Percentiles rank a stretch among this genome's conserved stretches.
Conservation (phyloP, 1,284 basidiomycete species). For the Stygiomarasmius scandens region DNA sequence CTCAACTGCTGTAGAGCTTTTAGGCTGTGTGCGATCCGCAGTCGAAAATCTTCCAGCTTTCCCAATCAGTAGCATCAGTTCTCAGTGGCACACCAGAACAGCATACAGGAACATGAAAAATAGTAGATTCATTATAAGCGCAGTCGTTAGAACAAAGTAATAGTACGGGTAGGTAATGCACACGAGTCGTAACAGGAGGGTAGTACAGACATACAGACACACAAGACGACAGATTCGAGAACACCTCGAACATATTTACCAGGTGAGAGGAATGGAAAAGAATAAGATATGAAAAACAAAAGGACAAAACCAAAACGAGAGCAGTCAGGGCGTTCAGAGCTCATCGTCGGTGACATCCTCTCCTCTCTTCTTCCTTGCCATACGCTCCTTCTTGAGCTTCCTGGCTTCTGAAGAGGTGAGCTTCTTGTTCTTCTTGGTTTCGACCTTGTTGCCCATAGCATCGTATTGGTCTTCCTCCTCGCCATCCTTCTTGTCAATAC, state of each 20-base stretch:
- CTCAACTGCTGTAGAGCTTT: background rate
- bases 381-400: slow-evolving; percentile 95
- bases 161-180: background rate
- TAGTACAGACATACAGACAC: background rate
- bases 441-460: slow-evolving; percentile 96
- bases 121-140: background rate
- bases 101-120: background rate
- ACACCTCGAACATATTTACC: background rate
- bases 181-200: background rate
- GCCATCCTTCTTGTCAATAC: slow-evolving; percentile 88
- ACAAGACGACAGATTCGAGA: background rate
- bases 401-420: slow-evolving; percentile 78
- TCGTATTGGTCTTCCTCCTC: slow-evolving; percentile 91
- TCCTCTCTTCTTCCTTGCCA: slow-evolving; percentile 84
- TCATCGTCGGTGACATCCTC: slow-evolving; percentile 78
- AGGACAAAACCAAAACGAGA: slow-evolving; percentile 3
- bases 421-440: slow-evolving; percentile 85
- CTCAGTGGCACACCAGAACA: background rate
- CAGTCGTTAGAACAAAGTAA: background rate
- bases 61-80: too few relatives aligned
- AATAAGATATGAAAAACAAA: background rate
- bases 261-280: background rate
- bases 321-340: slow-evolving; percentile 38
- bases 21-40: too few relatives aligned
- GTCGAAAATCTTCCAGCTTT: too few relatives aligned